A percentile compares a stretch with the other conserved stretches of the same genome.
These are phyloP conservation scores for Boletus mariae DNA, from an alignment of 1,284 basidiomycete genomes.

Conservation along the genomic window DNA sequence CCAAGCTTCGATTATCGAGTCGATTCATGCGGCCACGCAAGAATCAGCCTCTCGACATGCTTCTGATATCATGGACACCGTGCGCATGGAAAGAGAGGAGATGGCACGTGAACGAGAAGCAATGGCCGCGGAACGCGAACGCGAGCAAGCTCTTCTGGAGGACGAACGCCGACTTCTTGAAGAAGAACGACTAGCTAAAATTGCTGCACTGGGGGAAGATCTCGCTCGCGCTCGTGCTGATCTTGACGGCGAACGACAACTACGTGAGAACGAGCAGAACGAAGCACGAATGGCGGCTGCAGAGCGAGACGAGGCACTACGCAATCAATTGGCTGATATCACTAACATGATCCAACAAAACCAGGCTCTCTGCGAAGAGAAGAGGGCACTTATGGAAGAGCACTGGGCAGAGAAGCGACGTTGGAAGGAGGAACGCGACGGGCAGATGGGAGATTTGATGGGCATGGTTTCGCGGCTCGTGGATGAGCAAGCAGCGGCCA, in stretches of 20 bases:
- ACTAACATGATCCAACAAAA: constrained; percentile 66
- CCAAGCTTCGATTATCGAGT: constrained; percentile 35
- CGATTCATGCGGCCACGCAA: constrained; percentile 36
- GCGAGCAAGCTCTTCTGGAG: constrained; percentile 44
- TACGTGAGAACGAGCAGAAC: constrained; percentile 53
- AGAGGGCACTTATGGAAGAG: constrained; percentile 53
- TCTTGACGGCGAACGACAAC: constrained; percentile 51
- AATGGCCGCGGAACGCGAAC: constrained; percentile 50
- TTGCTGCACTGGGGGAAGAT: constrained; percentile 59
- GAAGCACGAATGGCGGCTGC: constrained; percentile 52
- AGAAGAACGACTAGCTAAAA: constrained; percentile 51
- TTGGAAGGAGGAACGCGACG: constrained; percentile 53
- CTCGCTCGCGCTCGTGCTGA: constrained; percentile 54
- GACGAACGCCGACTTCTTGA: constrained; percentile 45
- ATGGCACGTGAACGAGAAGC: constrained; percentile 50
- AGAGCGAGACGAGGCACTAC: constrained; percentile 57
- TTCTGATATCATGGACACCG: constrained; percentile 53
- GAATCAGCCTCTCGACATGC: constrained; percentile 54
- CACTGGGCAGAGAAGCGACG: constrained; percentile 56
- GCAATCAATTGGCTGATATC: constrained; percentile 60
- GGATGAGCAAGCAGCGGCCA: constrained; percentile 49
- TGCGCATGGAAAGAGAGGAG: constrained; percentile 58
- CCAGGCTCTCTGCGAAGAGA: constrained; percentile 50
- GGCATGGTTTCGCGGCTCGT: constrained; percentile 56
- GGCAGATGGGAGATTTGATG: constrained; percentile 47